Evolutionary conservation across 495 filamentous ascomycete species (phyloP).

Genomic region (Glonium stellatum): DNA sequence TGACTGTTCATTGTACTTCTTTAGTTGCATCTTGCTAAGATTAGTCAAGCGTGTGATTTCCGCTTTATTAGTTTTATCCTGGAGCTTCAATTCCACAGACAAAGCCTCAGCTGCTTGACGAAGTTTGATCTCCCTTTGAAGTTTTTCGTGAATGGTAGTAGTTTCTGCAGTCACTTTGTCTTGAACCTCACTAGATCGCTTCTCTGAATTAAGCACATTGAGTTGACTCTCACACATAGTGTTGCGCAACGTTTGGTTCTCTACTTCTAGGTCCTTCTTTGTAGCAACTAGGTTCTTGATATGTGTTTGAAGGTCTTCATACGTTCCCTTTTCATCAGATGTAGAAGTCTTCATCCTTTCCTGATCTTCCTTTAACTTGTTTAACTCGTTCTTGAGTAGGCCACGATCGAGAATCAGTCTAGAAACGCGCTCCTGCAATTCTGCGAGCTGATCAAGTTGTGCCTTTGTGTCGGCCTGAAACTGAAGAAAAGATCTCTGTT

Average conservation of each 20-base stretch:
- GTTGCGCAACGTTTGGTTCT: neutral
- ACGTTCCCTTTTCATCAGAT: neutral
- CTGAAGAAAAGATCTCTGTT: slow-evolving; percentile 18
- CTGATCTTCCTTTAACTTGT: neutral
- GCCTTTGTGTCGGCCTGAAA: slow-evolving; percentile 9
- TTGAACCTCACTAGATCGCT: too few species aligned
- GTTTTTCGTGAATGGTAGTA: too few species aligned
- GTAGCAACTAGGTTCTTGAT: neutral
- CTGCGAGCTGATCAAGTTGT: slow-evolving; percentile 13
- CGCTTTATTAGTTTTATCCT: neutral
- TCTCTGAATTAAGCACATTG: too few species aligned
- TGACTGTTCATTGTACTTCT: neutral
- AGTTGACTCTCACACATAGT: too few species aligned
- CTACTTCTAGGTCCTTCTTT: neutral
- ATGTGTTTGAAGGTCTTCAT: neutral
- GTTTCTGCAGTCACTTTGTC: too few species aligned
- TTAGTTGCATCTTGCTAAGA: neutral
- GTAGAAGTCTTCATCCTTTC: neutral
- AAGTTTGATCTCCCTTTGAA: too few species aligned
- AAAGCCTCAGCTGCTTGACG: neutral
- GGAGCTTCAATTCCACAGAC: neutral
- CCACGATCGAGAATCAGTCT: slow-evolving; percentile 15
- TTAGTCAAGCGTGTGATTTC: neutral
- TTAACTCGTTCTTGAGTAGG: slow-evolving; percentile 12
- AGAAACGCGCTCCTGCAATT: slow-evolving; percentile 13